Base-by-base conservation (phyloP, 2,329 filamentous ascomycete genomes). In the Xylariaceae sp. region DNA sequence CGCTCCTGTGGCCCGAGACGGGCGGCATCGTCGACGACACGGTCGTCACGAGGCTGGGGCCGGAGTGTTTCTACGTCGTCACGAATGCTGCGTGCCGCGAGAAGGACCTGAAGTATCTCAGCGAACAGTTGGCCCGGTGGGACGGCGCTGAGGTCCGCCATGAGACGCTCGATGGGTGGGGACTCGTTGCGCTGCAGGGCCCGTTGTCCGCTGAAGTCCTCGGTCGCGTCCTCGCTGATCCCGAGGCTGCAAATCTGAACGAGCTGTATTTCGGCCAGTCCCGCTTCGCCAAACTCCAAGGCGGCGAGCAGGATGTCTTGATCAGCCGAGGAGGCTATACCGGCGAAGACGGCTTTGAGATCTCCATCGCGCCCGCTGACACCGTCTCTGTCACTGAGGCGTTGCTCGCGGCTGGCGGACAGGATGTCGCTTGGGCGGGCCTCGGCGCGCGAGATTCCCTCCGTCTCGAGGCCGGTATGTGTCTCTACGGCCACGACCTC, bases 401-500 rank as follows among this genome's bases (percentile, higher is more conserved):
- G 20, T 75, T 95, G 20, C 77, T 95, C 37, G 72, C 78, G 23
- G 83, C 83, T 21, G 80, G 83, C 10, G 68, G 74, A 3, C 74
- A 77, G 51, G 70, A 68, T 41, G 73, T 95, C 14, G 85, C 86
- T 60, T 79, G 95, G 37, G 90, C 92, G 2, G 93, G 93, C 3
- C 79, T 98, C 0, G 93, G 91, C 8, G 89, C 93, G 2, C 82
- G 93, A 53, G 93, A 98, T 67, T 94, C 86, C 50, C 80, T 98
- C 48, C 84, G 93, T 37, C 82, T 98, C 22, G 93, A 98, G 72
- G 93, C 93, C 0, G 93, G 93, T 50, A 95, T 98, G 92, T 98
- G 93, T 68, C 78, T 98, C n/a, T 98, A 98, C 70, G 93, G 93
- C n/a, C 89, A 97, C 70, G 93, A 98, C 66, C 79, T 98, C 29